Evolutionary conservation across 2,329 filamentous ascomycete genomes (phyloP), one percentile per base, ranked within the genome.

Genomic region (Arthrobotrys pseudoclavata): DNA sequence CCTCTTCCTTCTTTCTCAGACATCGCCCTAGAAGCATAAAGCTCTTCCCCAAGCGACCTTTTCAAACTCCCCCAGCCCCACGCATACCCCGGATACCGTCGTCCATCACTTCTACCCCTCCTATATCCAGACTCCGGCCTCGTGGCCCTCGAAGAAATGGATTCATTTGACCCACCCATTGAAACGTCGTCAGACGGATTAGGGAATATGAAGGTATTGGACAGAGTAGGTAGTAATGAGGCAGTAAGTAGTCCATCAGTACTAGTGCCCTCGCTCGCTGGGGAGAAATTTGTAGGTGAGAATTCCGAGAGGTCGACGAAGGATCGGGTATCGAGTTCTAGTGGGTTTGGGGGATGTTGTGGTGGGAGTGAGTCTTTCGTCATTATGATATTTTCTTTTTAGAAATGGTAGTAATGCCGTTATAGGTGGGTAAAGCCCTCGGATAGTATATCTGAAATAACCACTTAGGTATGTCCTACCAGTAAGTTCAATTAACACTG

Each of bases 141-240:
- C 20, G 34, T 42, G 2, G 5, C 20, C 12, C 22, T 24, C 0
- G 55, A 42, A 18, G 13, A 60, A n/a, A 42, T 12, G 3, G 34
- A 42, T 15, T 10, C 29, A 20, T 2, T 57, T 13, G 37, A 40
- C 37, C 31, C 18, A 15, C 7, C 24, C 24, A 55, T 20, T n/a
- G 55, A 42, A 0, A n/a, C 4, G 1, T 7, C 31, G 5, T 63
- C 45, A n/a, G 29, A 6, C 31, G 66, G 52, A 15, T 24, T n/a
- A 7, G 66, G 52, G 15, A 69, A 61, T 37, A 69, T 24, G 26
- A 61, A 69, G 3, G 52, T 53, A 29, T 52, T 26, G 1, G 45
- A 40, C 6, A 68, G 63, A 0, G 63, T 69, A 9, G 66, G 37
- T 18, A 55, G n/a, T 31, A 63, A 22, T 9, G 66, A 45, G 40